Evolutionary conservation across 2,329 filamentous ascomycete genomes (phyloP), one percentile per base, ranked within the genome.

Genomic region (Alternaria conjuncta): DNA sequence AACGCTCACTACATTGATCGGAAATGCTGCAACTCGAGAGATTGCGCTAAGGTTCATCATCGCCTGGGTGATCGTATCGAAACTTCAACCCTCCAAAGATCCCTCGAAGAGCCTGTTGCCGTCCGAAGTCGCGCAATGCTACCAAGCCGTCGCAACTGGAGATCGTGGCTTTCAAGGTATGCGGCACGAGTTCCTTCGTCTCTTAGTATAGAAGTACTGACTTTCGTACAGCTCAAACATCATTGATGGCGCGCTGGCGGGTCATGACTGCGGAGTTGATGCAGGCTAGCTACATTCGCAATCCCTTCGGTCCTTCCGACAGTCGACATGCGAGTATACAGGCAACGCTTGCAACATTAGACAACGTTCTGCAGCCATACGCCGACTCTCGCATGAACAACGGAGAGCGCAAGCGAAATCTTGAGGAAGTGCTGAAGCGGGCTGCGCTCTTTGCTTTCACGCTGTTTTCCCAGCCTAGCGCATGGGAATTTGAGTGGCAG

Each of bases 341-440:
- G 36, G 56, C 63, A 5, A 65, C 75, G 3, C 28, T 72, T 9
- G 58, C 57, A 7, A 55, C 64, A 18, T 62, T 79, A 0, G 76
- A 79, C 10, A 67, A 61, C 6, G 61, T 79, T 15, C 66, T 80
- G 6, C 65, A 60, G 18, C 75, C 74, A 10, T 79, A 70, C 46
- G 64, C 67, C 18, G 71, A 77, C 54, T 66, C 66, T 26, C 71
- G 70, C 4, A 68, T 75, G 61, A 68, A 78, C 26, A 71, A 75
- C 8, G 63, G 59, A n/a, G 63, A 75, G 26, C 68, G 78, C 5
- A 70, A 66, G 15, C 66, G 63, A 3, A 80, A 81, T 49, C 58
- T 81, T 9, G 74, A 78, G 18, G 76, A 78, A 57, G 71, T 81
- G 2, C 56, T 79, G n/a, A 78, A 77, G 51, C 72, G 76, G 5